Percentiles rank a stretch among this genome's conserved stretches.
phyloP scores from a whole-genome alignment of 139 green algal genomes.

The Micractinium conductrix region DNA sequence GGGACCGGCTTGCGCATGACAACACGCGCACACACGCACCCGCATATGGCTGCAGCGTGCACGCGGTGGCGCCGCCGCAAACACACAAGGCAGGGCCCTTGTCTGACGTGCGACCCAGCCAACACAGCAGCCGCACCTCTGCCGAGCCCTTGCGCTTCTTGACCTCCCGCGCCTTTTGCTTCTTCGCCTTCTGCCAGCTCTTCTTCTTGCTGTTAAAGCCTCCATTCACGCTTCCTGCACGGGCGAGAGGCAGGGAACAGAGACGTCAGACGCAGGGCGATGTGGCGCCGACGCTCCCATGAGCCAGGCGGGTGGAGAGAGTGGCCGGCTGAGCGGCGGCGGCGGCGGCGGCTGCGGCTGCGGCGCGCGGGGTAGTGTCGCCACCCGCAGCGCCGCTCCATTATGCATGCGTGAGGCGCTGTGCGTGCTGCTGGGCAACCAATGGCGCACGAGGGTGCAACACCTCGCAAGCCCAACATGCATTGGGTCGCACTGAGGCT shows the following conservation, averaged over 20 bases:
- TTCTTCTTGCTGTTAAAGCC: conserved; percentile 35
- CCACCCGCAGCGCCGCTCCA: neutral
- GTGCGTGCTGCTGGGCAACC: too few relatives aligned
- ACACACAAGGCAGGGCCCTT: too few relatives aligned
- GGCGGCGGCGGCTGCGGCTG: neutral
- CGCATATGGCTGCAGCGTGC: too few relatives aligned
- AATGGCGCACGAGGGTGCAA: too few relatives aligned
- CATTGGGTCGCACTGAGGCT: neutral
- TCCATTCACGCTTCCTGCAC: conserved; percentile 34
- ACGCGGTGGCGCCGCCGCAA: too few relatives aligned
- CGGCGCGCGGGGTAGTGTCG: neutral
- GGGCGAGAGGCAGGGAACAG: neutral
- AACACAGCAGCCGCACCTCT: too few relatives aligned
- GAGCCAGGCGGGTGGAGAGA: too few relatives aligned
- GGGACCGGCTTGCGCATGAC: neutral
- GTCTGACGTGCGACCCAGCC: too few relatives aligned
- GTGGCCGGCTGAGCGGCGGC: neutral
- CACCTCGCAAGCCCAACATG: too few relatives aligned
- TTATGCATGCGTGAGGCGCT: neutral
- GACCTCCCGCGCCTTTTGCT: conserved; percentile 33
- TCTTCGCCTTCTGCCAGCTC: conserved; percentile 36
- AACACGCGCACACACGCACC: too few relatives aligned
- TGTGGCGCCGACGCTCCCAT: too few relatives aligned
- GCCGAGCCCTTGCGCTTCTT: conserved; percentile 31
- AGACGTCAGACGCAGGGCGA: too few relatives aligned